Conservation (phyloP, 1,284 basidiomycete species). For the Phylloboletellus chloephorus region DNA sequence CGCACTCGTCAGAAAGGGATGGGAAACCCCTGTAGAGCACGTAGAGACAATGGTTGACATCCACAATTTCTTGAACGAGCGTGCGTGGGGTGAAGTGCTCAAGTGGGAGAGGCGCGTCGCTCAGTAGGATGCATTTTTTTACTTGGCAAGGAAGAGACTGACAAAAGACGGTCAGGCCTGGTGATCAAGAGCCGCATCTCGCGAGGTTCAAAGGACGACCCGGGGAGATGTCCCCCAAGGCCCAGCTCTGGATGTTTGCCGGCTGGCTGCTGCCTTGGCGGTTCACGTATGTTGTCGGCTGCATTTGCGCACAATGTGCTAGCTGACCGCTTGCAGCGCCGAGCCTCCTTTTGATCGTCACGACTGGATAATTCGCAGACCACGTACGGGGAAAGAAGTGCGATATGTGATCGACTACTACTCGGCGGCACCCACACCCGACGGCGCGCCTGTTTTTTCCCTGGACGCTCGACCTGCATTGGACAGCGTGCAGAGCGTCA, state of each 20-base stretch:
- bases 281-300: slow-evolving; percentile 67
- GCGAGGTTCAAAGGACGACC: slow-evolving; percentile 88
- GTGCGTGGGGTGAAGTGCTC: slow-evolving; percentile 92
- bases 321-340: slow-evolving; percentile 44
- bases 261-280: slow-evolving; percentile 83
- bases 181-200: slow-evolving; percentile 59
- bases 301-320: not conserved
- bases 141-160: not conserved
- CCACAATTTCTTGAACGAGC: slow-evolving; percentile 97
- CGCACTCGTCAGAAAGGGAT: slow-evolving; percentile 93
- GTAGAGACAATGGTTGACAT: slow-evolving; percentile 97
- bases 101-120: slow-evolving; percentile 83
- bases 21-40: slow-evolving; percentile 96
- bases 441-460: slow-evolving; percentile 88
- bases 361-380: slow-evolving; percentile 91
- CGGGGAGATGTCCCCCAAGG: slow-evolving; percentile 85
- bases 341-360: slow-evolving; percentile 98
- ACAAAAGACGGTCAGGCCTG: slow-evolving; percentile 22
- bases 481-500: slow-evolving; percentile 71
- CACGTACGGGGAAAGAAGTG: slow-evolving; percentile 66
- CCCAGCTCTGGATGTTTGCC: slow-evolving; percentile 78
- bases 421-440: slow-evolving; percentile 76
- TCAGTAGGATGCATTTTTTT: slow-evolving; percentile 37
- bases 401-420: slow-evolving; percentile 98
- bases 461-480: slow-evolving; percentile 89